These are phyloP conservation scores for Vachellia pachyceras DNA, from an alignment of 306 rosid genomes.

Conservation along the genomic window DNA sequence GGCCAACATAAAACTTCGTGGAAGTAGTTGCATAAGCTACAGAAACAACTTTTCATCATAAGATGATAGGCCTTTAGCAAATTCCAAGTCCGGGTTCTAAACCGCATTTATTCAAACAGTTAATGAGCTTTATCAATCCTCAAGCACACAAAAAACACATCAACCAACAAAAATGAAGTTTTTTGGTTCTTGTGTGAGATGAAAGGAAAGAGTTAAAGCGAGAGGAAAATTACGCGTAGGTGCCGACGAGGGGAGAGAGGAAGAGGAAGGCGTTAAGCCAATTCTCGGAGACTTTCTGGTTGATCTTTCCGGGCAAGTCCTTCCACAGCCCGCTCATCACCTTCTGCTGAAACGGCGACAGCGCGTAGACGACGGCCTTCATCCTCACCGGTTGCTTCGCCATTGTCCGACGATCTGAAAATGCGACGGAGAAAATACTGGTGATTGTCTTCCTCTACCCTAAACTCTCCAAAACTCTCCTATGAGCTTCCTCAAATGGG, in stretches of 20 bases:
- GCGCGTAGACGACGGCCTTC: slow-evolving; percentile 65
- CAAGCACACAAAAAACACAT: background rate
- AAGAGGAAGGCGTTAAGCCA: slow-evolving; percentile 62
- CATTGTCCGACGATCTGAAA: slow-evolving; percentile 25
- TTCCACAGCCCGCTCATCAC: slow-evolving; percentile 65
- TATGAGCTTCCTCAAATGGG: no score
- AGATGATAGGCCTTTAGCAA: no score
- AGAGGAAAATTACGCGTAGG: slow-evolving; percentile 42
- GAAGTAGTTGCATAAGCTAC: background rate
- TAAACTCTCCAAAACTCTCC: no score
- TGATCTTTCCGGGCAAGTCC: slow-evolving; percentile 59
- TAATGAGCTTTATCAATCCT: background rate
- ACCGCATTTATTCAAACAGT: background rate
- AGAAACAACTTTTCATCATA: background rate
- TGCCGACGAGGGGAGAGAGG: slow-evolving; percentile 52
- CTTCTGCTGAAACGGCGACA: slow-evolving; percentile 73
- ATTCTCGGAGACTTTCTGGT: slow-evolving; percentile 66
- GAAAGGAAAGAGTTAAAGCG: background rate
- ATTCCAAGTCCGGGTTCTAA: background rate
- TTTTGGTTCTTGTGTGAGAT: background rate
- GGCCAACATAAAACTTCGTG: no score
- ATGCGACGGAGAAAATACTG: background rate
- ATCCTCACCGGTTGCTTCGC: slow-evolving; percentile 63
- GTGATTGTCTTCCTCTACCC: no score
- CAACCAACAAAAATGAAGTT: background rate